A percentile compares a stretch with the other conserved stretches of the same genome.
Evolutionary conservation across 2,329 filamentous ascomycete genomes (phyloP).

Genomic region (Parasarocladium wereldwijsianum): DNA sequence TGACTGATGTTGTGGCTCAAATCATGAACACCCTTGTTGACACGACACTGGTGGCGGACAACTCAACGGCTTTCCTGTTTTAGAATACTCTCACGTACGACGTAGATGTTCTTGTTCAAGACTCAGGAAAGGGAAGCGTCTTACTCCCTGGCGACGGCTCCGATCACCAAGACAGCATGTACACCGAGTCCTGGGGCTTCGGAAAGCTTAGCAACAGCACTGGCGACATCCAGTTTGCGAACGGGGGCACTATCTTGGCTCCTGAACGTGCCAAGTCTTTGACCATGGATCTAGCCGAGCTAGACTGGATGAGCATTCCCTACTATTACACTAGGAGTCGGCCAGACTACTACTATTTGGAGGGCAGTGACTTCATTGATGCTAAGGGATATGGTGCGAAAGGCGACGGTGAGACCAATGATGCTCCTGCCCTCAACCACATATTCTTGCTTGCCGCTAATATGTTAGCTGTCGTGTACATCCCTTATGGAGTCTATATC

Average conservation of each 20-base stretch:
- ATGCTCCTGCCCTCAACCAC: slow-evolving; percentile 22
- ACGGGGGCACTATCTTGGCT: too few relatives aligned
- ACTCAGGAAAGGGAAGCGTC: slow-evolving; percentile 1
- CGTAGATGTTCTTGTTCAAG: slow-evolving; percentile 6
- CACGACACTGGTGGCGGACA: slow-evolving; percentile 6
- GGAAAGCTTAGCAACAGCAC: too few relatives aligned
- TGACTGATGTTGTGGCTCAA: slow-evolving; percentile 6
- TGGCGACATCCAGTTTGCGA: too few relatives aligned
- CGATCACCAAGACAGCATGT: too few relatives aligned
- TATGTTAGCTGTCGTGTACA: slow-evolving; percentile 21
- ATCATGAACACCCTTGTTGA: slow-evolving; percentile 2
- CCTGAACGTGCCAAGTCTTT: too few relatives aligned
- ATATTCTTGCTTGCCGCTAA: slow-evolving; percentile 16
- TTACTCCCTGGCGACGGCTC: slow-evolving; percentile 6
- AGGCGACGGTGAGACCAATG: slow-evolving; percentile 61
- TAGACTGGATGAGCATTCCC: too few relatives aligned
- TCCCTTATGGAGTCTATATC: slow-evolving; percentile 30
- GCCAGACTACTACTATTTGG: too few relatives aligned
- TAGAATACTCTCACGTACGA: slow-evolving; percentile 7
- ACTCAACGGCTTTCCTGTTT: slow-evolving; percentile 7
- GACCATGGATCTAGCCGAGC: too few relatives aligned
- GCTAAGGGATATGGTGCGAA: slow-evolving; percentile 72
- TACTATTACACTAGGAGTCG: too few relatives aligned
- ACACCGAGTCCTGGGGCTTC: too few relatives aligned
- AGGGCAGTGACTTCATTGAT: slow-evolving; percentile 64